Evolutionary conservation across 2,329 filamentous ascomycete species (phyloP).

Genomic region (Epichloe sylvatica): DNA sequence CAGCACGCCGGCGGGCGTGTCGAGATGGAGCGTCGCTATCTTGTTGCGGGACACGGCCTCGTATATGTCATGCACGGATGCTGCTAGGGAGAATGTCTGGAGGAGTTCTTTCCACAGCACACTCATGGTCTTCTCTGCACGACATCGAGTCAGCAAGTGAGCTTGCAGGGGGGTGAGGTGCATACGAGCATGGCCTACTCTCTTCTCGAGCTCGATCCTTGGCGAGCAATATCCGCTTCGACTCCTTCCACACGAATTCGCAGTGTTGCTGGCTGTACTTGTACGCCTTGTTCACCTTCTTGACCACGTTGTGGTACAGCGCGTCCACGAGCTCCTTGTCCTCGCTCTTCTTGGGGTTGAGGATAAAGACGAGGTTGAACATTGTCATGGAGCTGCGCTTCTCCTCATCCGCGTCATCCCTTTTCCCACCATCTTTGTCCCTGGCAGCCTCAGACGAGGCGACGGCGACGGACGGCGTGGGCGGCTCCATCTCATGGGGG

Average conservation of each 20-base stretch:
- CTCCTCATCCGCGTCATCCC: slow-evolving; percentile 40
- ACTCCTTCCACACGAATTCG: slow-evolving; percentile 85
- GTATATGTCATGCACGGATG: slow-evolving; percentile 70
- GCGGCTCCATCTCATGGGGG: slow-evolving; percentile 17
- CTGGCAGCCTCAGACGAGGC: slow-evolving; percentile 14
- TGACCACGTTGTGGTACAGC: slow-evolving; percentile 76
- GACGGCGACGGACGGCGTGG: slow-evolving; percentile 5
- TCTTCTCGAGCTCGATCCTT: slow-evolving; percentile 72
- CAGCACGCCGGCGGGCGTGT: slow-evolving; percentile 42
- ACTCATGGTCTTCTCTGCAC: slow-evolving; percentile 43
- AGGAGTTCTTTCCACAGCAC: slow-evolving; percentile 58
- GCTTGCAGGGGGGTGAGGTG: too few species aligned
- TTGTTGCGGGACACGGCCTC: slow-evolving; percentile 68
- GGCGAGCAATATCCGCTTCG: slow-evolving; percentile 64
- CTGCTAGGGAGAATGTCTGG: slow-evolving; percentile 62
- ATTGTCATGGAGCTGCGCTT: slow-evolving; percentile 71
- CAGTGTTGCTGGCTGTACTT: slow-evolving; percentile 85
- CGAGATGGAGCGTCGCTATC: slow-evolving; percentile 72
- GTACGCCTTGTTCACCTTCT: slow-evolving; percentile 82
- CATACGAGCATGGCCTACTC: slow-evolving; percentile 23
- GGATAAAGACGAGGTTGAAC: slow-evolving; percentile 93
- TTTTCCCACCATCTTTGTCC: slow-evolving; percentile 23
- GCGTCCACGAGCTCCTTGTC: slow-evolving; percentile 60
- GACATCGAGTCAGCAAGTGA: neutral
- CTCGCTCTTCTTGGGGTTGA: slow-evolving; percentile 67